phyloP scores from a whole-genome alignment of 257 asterid species.

The Nicotiana benthamiana region DNA sequence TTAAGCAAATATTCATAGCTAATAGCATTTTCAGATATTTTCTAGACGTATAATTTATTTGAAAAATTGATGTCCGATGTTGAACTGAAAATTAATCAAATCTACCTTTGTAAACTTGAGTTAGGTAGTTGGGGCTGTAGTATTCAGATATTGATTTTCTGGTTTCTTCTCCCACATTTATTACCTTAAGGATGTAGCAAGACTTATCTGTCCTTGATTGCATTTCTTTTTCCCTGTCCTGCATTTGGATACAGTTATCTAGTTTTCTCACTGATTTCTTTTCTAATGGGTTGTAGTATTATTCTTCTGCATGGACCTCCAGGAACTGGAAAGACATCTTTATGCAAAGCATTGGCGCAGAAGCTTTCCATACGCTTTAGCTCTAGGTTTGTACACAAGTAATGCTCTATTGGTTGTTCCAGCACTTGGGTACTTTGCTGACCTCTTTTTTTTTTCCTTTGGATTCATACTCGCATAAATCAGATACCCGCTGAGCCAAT shows the following conservation, averaged over 20 bases:
- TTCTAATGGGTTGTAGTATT: constrained; percentile 50
- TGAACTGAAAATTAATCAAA: neutral
- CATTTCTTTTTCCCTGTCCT: neutral
- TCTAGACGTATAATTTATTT: neutral
- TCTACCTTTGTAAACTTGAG: neutral
- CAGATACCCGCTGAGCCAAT: constrained; percentile 85
- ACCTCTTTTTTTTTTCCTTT: neutral
- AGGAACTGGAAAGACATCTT: constrained; percentile 98
- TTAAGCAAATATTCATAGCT: neutral
- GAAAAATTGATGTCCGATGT: neutral
- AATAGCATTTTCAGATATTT: neutral
- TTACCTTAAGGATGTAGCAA: neutral
- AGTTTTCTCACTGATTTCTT: constrained; percentile 13
- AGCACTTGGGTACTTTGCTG: neutral
- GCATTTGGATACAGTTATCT: neutral
- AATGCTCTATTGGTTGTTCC: neutral
- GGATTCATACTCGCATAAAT: constrained; percentile 6
- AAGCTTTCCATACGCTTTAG: constrained; percentile 83
- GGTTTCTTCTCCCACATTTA: neutral
- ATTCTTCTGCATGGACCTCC: constrained; percentile 99
- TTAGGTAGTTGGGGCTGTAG: neutral
- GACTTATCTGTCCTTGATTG: neutral
- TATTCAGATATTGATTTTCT: neutral
- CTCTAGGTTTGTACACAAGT: constrained; percentile 45
- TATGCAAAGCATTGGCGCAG: constrained; percentile 96